A percentile compares a stretch with the other conserved stretches of the same genome.
phyloP scores from a whole-genome alignment of 805 yeast species.

The Debaryomyces maramus region DNA sequence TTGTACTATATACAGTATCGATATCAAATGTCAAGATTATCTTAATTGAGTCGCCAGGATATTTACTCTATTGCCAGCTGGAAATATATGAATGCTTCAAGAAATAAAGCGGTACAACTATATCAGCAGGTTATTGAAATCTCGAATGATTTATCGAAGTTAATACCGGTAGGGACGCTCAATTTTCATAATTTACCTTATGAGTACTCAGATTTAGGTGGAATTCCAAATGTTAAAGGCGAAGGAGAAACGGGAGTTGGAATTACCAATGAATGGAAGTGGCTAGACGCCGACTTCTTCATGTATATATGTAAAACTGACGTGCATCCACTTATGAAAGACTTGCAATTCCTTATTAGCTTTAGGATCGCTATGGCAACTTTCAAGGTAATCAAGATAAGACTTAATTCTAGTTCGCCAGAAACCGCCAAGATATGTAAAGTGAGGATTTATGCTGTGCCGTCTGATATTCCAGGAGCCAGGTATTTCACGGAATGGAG shows the following conservation, averaged over 20 bases:
- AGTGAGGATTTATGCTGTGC: constrained; percentile 50
- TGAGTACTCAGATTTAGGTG: constrained; percentile 31
- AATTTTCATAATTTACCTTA: constrained; percentile 45
- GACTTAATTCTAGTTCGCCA: constrained; percentile 5
- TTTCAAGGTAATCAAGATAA: constrained; percentile 23
- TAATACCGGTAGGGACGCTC: constrained; percentile 52
- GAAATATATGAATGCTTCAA: constrained; percentile 1
- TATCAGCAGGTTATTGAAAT: constrained; percentile 33
- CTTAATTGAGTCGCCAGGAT: no score
- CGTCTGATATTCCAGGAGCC: constrained; percentile 42
- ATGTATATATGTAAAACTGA: constrained; percentile 11
- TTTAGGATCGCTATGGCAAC: constrained; percentile 47
- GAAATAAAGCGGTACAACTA: constrained; percentile 22
- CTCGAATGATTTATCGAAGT: constrained; percentile 40
- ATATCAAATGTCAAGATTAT: not conserved
- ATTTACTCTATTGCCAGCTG: no score
- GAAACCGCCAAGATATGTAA: constrained; percentile 14
- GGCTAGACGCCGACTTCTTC: constrained; percentile 53
- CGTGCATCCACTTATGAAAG: constrained; percentile 26
- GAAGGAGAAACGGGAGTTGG: not conserved
- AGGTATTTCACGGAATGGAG: constrained; percentile 38
- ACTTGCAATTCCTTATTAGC: constrained; percentile 44
- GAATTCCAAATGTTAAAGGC: constrained; percentile 22
- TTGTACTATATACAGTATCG: not conserved
- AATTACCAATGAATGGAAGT: constrained; percentile 44